phyloP scores from a whole-genome alignment of 2,329 filamentous ascomycete species.

The Colletotrichum plurivorum region DNA sequence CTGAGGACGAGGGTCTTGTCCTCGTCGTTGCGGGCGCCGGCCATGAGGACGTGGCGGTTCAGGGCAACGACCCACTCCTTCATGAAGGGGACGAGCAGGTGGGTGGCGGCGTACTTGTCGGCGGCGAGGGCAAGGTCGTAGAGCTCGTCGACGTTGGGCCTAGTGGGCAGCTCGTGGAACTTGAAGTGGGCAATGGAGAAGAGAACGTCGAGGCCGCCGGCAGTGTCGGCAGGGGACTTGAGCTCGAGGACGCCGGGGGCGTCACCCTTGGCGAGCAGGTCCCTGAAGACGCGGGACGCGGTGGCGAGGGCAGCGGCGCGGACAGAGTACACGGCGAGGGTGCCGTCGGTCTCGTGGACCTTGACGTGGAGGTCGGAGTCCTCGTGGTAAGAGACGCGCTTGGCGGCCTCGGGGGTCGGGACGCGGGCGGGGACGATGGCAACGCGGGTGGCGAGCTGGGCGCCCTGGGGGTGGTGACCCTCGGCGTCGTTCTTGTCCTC shows the following conservation, averaged over 20 bases:
- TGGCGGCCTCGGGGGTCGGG: conserved; percentile 32
- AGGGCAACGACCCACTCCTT: conserved; percentile 37
- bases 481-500: conserved; percentile 30
- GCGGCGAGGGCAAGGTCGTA: conserved; percentile 36
- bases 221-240: conserved; percentile 31
- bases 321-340: conserved; percentile 29
- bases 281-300: conserved; percentile 34
- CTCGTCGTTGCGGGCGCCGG: conserved; percentile 39
- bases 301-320: conserved; percentile 24
- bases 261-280: conserved; percentile 22
- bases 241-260: conserved; percentile 27
- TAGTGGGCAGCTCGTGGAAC: conserved; percentile 36
- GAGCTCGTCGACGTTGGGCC: conserved; percentile 33
- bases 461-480: conserved; percentile 24
- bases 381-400: conserved; percentile 32
- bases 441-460: conserved; percentile 34
- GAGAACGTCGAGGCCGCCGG: conserved; percentile 27
- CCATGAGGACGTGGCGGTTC: conserved; percentile 39
- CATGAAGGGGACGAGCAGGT: conserved; percentile 39
- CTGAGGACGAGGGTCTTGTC: conserved; percentile 38
- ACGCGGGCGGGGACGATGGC: conserved; percentile 31
- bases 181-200: conserved; percentile 39
- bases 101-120: conserved; percentile 37
- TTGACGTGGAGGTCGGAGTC: conserved; percentile 34
- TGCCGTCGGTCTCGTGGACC: conserved; percentile 25